Percentiles rank a stretch among this genome's conserved stretches.
phyloP scores from a whole-genome alignment of 2,329 filamentous ascomycete species.

The Diaporthe humulicola region DNA sequence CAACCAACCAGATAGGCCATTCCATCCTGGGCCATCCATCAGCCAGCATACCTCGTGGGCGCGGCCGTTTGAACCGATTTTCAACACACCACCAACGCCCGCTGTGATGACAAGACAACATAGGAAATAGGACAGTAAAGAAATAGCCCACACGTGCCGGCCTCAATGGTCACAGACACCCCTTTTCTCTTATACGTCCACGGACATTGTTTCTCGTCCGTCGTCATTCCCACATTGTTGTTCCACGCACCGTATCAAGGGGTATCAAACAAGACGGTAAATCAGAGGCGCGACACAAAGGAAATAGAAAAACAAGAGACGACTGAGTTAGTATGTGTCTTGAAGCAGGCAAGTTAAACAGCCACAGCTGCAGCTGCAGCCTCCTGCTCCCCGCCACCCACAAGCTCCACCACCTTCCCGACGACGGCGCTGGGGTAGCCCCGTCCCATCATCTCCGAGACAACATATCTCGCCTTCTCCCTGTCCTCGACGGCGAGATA shows the following conservation, averaged over 20 bases:
- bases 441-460: conserved; percentile 89
- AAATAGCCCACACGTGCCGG: conserved; percentile 2
- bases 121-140: conserved; percentile 11
- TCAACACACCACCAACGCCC: conserved; percentile 32
- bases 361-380: conserved; percentile 41
- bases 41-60: conserved; percentile 36
- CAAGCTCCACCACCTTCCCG: conserved; percentile 92
- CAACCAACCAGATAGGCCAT: conserved; percentile 12
- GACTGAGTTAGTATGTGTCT: neutral
- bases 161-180: conserved; percentile 15
- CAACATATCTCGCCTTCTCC: conserved; percentile 80
- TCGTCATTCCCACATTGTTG: conserved; percentile 37
- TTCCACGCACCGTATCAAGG: conserved; percentile 41
- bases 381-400: conserved; percentile 70
- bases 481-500: conserved; percentile 88
- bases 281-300: conserved; percentile 38
- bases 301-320: conserved; percentile 35
- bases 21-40: conserved; percentile 6
- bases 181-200: neutral
- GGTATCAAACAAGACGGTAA: conserved; percentile 47
- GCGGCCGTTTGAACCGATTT: conserved; percentile 30
- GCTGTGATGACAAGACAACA: conserved; percentile 41
- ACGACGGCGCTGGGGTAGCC: conserved; percentile 94
- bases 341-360: conserved; percentile 40
- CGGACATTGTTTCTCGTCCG: conserved; percentile 9